phyloP scores from a whole-genome alignment of 805 yeast species.

The Tetrapisispora nanseiensis region DNA sequence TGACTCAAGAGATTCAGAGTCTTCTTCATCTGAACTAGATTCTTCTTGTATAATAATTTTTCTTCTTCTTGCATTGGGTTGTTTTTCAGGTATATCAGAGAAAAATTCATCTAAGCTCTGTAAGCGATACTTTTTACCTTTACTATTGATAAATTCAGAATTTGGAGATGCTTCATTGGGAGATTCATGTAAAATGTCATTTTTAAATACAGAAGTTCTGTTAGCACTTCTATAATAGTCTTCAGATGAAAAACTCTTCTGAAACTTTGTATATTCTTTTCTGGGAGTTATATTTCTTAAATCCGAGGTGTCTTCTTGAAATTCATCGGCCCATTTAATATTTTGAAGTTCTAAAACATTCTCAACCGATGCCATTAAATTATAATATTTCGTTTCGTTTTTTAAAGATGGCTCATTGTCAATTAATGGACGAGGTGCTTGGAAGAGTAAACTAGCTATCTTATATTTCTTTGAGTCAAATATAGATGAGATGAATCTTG shows the following conservation, averaged over 20 bases:
- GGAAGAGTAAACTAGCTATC: slow-evolving; percentile 59
- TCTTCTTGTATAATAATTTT: slow-evolving; percentile 23
- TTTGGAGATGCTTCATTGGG: not conserved
- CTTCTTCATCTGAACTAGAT: slow-evolving; percentile 27
- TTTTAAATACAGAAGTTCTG: not conserved
- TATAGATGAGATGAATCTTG: slow-evolving; percentile 60
- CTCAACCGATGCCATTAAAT: not conserved
- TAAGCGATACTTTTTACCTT: slow-evolving; percentile 40
- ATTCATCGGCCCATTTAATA: slow-evolving; percentile 15
- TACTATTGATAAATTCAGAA: slow-evolving; percentile 11
- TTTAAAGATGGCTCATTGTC: not conserved
- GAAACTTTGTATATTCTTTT: slow-evolving; percentile 32
- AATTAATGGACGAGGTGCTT: slow-evolving; percentile 56
- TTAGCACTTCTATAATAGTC: slow-evolving; percentile 5
- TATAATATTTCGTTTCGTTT: not conserved
- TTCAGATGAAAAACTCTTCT: slow-evolving; percentile 27
- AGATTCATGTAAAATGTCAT: not conserved
- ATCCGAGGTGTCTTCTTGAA: slow-evolving; percentile 10
- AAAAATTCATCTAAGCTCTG: slow-evolving; percentile 87
- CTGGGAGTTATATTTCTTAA: slow-evolving; percentile 33
- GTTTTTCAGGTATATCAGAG: slow-evolving; percentile 34
- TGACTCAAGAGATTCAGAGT: slow-evolving; percentile 5
- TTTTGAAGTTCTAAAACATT: not conserved
- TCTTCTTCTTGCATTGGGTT: slow-evolving; percentile 6
- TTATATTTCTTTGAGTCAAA: slow-evolving; percentile 44